These are phyloP conservation scores for Brettanomyces anomalus DNA, from an alignment of 805 yeast species.

Conservation along the genomic window DNA sequence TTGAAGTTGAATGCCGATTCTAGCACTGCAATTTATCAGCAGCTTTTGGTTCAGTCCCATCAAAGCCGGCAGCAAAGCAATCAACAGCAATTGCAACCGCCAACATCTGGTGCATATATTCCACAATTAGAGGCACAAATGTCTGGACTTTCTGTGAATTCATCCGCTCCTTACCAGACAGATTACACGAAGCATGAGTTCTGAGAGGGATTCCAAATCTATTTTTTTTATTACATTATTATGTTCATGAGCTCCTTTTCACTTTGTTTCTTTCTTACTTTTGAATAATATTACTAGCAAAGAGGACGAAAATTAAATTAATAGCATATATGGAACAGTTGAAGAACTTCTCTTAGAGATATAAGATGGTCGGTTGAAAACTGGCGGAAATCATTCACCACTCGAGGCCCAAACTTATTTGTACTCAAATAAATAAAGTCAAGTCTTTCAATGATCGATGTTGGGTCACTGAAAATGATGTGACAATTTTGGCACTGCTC, in stretches of 20 bases:
- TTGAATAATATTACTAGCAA: too few relatives aligned
- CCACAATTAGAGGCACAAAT: not conserved
- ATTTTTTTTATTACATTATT: too few relatives aligned
- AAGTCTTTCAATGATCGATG: conserved; percentile 11
- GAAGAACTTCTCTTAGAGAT: conserved; percentile 7
- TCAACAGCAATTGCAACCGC: not conserved
- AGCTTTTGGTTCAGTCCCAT: conserved; percentile 24
- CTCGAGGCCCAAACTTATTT: conserved; percentile 4
- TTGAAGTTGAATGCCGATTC: conserved; percentile 61
- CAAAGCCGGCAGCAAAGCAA: conserved; percentile 1
- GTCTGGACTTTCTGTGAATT: not conserved
- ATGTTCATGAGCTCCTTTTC: too few relatives aligned
- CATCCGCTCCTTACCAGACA: not conserved
- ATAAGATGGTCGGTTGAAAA: conserved; percentile 9
- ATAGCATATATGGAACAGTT: too few relatives aligned
- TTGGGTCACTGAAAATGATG: conserved; percentile 16
- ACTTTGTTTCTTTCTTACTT: too few relatives aligned
- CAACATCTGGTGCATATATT: not conserved
- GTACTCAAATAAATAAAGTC: conserved; percentile 8
- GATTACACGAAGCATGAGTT: too few relatives aligned
- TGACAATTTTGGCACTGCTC: conserved; percentile 1
- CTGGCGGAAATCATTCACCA: conserved; percentile 8
- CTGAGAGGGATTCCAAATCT: too few relatives aligned
- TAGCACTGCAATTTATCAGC: conserved; percentile 64
- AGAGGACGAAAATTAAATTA: too few relatives aligned